These are phyloP conservation scores for Lactifluus rugatus DNA, from an alignment of 768 basidiomycete species.

Conservation along the genomic window DNA sequence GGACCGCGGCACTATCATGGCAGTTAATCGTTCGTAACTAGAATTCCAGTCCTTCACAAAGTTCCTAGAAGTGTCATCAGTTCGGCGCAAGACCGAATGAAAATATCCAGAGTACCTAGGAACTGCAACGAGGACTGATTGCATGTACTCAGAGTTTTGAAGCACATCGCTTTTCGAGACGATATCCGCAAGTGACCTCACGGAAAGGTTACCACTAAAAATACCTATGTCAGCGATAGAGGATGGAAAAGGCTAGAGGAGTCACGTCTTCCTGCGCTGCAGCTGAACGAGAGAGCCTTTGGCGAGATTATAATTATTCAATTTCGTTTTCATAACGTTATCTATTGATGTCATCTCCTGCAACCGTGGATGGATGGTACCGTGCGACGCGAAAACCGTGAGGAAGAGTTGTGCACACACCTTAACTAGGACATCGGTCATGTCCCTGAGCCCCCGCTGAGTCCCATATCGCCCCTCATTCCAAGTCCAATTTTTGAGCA, in stretches of 20 bases:
- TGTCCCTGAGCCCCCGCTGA: conserved; percentile 71
- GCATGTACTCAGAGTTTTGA: conserved; percentile 85
- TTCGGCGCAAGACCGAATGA: neutral
- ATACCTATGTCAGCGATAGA: conserved; percentile 7
- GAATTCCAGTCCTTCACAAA: conserved; percentile 78
- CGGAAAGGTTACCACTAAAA: conserved; percentile 85
- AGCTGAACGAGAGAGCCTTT: conserved; percentile 88
- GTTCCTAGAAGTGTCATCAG: conserved; percentile 39
- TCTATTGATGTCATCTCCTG: conserved; percentile 95
- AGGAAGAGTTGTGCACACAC: conserved; percentile 32
- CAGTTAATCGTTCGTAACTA: conserved; percentile 78
- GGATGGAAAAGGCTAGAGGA: conserved; percentile 13
- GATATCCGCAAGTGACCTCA: conserved; percentile 75
- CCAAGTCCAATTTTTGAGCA: conserved; percentile 84
- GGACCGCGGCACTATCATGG: conserved; percentile 91
- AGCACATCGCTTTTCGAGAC: conserved; percentile 77
- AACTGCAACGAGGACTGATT: conserved; percentile 87
- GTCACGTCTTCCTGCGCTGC: conserved; percentile 88
- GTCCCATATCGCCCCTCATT: conserved; percentile 85
- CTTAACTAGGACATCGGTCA: conserved; percentile 79
- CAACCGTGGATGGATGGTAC: conserved; percentile 13
- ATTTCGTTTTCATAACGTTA: conserved; percentile 84
- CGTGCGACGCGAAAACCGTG: neutral
- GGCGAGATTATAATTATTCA: conserved; percentile 85
- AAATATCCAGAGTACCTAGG: conserved; percentile 56